These are phyloP conservation scores for Didymella sp. DNA, from an alignment of 2,329 filamentous ascomycete species.

Conservation along the genomic window DNA sequence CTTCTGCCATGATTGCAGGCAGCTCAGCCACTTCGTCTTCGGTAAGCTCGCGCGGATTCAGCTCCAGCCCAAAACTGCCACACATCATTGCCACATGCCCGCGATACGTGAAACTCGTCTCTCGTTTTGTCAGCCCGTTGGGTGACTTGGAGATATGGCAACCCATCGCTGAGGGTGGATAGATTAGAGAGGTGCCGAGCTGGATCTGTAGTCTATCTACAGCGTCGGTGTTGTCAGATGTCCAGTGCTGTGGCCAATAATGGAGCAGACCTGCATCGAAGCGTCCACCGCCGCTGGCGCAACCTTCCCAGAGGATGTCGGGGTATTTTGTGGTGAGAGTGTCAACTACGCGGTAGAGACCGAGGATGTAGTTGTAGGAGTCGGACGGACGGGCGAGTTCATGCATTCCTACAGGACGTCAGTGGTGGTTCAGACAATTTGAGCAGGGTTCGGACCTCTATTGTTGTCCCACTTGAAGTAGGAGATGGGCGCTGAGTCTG, in stretches of 20 bases:
- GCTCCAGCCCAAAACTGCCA: constrained; percentile 70
- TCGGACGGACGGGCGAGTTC: constrained; percentile 63
- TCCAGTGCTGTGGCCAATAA: constrained; percentile 72
- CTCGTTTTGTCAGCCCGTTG: constrained; percentile 64
- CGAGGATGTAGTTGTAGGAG: constrained; percentile 67
- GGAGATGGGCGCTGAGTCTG: constrained; percentile 61
- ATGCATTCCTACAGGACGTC: constrained; percentile 55
- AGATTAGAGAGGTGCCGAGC: constrained; percentile 68
- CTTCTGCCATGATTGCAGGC: constrained; percentile 61
- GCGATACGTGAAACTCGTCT: constrained; percentile 65
- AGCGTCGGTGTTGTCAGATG: constrained; percentile 70
- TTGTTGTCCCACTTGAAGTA: constrained; percentile 77
- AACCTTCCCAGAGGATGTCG: constrained; percentile 70
- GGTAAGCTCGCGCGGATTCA: constrained; percentile 62
- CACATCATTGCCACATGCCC: constrained; percentile 74
- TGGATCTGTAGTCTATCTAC: constrained; percentile 68
- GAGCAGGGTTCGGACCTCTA: constrained; percentile 50
- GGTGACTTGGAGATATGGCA: constrained; percentile 69
- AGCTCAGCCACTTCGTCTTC: constrained; percentile 61
- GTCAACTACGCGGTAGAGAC: constrained; percentile 68
- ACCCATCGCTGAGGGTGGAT: constrained; percentile 69
- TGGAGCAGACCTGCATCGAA: constrained; percentile 68
- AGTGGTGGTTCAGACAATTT: neutral
- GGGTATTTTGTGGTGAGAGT: constrained; percentile 66
- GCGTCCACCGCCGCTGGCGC: constrained; percentile 68